Percentiles rank a stretch among this genome's conserved stretches.
Evolutionary conservation across 1,284 basidiomycete species (phyloP).

Genomic region (Leucoagaricus sp.): DNA sequence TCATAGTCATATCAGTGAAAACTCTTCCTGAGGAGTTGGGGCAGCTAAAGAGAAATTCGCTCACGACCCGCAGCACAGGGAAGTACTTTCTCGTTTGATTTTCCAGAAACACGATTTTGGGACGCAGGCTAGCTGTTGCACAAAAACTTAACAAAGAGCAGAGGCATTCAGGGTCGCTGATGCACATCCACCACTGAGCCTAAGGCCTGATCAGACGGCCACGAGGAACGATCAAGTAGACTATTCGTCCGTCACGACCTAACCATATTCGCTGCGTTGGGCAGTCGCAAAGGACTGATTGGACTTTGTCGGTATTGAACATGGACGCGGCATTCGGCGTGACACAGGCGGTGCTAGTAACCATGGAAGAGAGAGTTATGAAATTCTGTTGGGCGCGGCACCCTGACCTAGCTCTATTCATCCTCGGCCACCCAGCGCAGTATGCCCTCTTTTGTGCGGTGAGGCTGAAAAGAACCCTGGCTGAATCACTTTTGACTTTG

Average conservation of each 20-base stretch:
- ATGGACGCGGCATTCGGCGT: neutral
- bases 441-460: too few relatives aligned
- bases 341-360: neutral
- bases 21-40: too few relatives aligned
- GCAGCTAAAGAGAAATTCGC: too few relatives aligned
- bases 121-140: too few relatives aligned
- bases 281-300: neutral
- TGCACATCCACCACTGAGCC: neutral
- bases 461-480: too few relatives aligned
- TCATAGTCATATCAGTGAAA: too few relatives aligned
- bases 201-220: neutral
- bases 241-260: neutral
- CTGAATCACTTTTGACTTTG: too few relatives aligned
- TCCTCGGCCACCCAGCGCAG: too few relatives aligned
- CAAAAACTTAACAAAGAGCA: too few relatives aligned
- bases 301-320: neutral
- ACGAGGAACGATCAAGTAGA: slow-evolving; percentile 7
- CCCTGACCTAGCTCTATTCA: neutral
- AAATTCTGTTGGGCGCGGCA: neutral
- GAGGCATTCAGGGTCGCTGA: neutral
- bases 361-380: neutral
- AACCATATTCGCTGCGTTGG: neutral
- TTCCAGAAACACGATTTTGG: too few relatives aligned
- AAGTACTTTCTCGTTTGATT: too few relatives aligned
- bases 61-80: too few relatives aligned